These are phyloP conservation scores for Teunomyces cretensis DNA, from an alignment of 805 yeast species.

Conservation along the genomic window DNA sequence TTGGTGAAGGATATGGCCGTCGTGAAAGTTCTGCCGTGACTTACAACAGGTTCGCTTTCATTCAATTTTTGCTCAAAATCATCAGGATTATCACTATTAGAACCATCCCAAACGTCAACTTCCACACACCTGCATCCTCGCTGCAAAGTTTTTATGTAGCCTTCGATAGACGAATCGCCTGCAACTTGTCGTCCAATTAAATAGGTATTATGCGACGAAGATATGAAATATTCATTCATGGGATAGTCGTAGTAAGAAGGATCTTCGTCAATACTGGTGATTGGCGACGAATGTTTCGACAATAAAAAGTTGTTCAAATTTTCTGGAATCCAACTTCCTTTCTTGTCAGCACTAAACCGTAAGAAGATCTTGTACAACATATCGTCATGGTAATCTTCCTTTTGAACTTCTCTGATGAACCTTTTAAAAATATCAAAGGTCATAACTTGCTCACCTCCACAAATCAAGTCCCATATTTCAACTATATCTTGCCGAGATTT, in stretches of 20 bases:
- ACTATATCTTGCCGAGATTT: constrained; percentile 65
- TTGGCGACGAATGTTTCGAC: constrained; percentile 29
- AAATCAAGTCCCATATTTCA: constrained; percentile 44
- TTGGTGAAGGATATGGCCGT: constrained; percentile 65
- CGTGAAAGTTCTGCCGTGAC: constrained; percentile 87
- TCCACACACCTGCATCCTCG: constrained; percentile 95
- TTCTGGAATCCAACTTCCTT: constrained; percentile 18
- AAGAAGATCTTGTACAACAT: constrained; percentile 27
- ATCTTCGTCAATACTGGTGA: constrained; percentile 5
- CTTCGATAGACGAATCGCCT: constrained; percentile 85
- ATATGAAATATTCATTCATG: constrained; percentile 79
- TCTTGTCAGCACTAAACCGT: constrained; percentile 21
- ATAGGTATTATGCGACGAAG: constrained; percentile 95
- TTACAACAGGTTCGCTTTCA: constrained; percentile 72
- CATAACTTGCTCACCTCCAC: constrained; percentile 21
- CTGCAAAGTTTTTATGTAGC: constrained; percentile 81
- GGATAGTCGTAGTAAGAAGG: constrained; percentile 46
- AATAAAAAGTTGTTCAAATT: constrained; percentile 27
- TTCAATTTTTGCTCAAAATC: constrained; percentile 12
- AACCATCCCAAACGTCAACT: constrained; percentile 87
- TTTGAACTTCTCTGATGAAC: constrained; percentile 51
- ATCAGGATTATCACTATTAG: constrained; percentile 39
- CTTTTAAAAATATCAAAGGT: constrained; percentile 18
- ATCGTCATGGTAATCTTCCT: constrained; percentile 36
- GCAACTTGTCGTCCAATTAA: constrained; percentile 84